These are phyloP conservation scores for Hura crepitans DNA, from an alignment of 441 rosid species.

Conservation along the genomic window DNA sequence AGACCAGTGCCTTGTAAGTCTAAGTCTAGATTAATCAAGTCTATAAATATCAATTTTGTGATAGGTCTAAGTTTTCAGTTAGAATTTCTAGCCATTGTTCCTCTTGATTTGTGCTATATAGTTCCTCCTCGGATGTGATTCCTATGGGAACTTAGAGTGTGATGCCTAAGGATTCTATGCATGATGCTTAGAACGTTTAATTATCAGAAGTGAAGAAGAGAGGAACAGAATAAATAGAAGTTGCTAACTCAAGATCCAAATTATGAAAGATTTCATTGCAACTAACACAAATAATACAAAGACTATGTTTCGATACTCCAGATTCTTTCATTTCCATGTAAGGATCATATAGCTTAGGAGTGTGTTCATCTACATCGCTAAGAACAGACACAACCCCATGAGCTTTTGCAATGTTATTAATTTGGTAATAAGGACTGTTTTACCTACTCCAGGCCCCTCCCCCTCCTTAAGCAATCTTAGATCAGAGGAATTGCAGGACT, in stretches of 20 bases:
- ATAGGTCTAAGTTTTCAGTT: not conserved
- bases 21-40: not conserved
- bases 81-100: not conserved
- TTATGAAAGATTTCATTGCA: too few relatives aligned
- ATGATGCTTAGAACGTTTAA: too few relatives aligned
- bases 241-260: too few relatives aligned
- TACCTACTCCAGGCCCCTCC: too few relatives aligned
- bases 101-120: not conserved
- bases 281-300: too few relatives aligned
- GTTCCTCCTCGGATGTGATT: not conserved
- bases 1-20: not conserved
- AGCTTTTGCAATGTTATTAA: not conserved
- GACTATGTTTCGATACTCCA: too few relatives aligned
- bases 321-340: slow-evolving; percentile 13
- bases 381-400: not conserved
- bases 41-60: not conserved
- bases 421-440: too few relatives aligned
- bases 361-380: not conserved
- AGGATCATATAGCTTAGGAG: slow-evolving; percentile 7
- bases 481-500: not conserved
- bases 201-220: too few relatives aligned
- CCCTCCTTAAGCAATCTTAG: not conserved
- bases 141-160: not conserved
- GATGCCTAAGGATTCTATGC: not conserved
- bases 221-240: too few relatives aligned